Evolutionary conservation across 805 yeast genomes (phyloP), one percentile per base, ranked within the genome.

Genomic region (Danielia oregonensis): DNA sequence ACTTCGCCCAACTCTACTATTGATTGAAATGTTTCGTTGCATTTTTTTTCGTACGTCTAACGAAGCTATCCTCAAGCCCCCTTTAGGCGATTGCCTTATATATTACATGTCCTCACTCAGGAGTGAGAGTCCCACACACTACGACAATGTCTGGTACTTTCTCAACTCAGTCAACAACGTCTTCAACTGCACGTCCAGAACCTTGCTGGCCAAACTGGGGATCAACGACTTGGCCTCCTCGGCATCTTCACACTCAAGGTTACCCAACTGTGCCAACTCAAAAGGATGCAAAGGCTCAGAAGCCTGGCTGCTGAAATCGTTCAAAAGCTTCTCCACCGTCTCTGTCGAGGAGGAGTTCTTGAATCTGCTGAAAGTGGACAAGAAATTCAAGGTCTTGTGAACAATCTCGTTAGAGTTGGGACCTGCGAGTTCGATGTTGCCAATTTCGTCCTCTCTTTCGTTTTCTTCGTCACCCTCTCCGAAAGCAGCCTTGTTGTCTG

Each of bases 211-310:
- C 54, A 93, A 71, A 59, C 95, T 84, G 30, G 98, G 97, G 39
- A 93, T 82, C 52, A 93, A 70, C 12, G 96, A 86, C 62, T 86
- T 86, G 24, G 97, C 97, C 67, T 93, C 98, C 54, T 86, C 98
- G 5, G 95, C 88, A 43, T 91, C 97, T 54, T 91, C 98, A 62
- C 97, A 89, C 19, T 93, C 84, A 42, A 91, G 70, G 3, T 95
- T 86, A 0, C 94, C 91, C 41, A 83, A 66, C 61, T 93, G 97
- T 1, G 97, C 95, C 35, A 86, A 70, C 63, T 93, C 98, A 59
- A 93, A 93, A 1, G 98, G 97, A 66, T 93, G 98, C 50, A 93
- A 63, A 11, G 71, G 69, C 40, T 66, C 65, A 1, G 59, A 32
- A 17, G 78, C 81, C 37, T 53, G 57, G 15, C 44, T 37, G 26